Base-by-base conservation (phyloP, 768 basidiomycete species). In the Amanita brunnescens region DNA sequence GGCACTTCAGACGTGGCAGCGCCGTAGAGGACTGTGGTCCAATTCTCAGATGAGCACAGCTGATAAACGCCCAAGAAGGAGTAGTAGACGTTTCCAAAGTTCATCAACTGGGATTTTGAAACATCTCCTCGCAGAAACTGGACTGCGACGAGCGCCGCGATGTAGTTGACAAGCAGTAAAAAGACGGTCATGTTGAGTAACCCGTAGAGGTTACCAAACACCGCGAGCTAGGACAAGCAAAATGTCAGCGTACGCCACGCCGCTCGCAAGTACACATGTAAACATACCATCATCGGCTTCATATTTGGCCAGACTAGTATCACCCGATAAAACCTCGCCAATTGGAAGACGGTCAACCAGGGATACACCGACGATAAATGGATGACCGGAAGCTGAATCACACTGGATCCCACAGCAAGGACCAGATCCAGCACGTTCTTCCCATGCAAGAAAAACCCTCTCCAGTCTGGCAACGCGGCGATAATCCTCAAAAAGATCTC, bases 21-120 rank as follows among this genome's bases (percentile, higher is more conserved):
- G 6, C 62, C 66, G 58, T 90, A 89, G 34, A 91, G 61, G 6
- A 89, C 73, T 55, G 78, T 71, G n/a, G 85, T 82, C 93, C 95
- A 98, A 64, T 96, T 91, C 67, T 98, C 95, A 0, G 90, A 90
- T 0, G 91, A 91, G 67, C 91, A 88, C 1, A 97, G 74, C 66
- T 94, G 79, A 62, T 94, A 98, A 59, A 93, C 74, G 0, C 81
- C 89, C 20, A 96, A 66, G 62, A 95, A 97, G 0, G 89, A 72
- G 59, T 87, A 91, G 71, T 80, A 94, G 7, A 91, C 67, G 59
- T 91, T 79, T 6, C 84, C 81, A 62, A 91, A 97, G 57, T 85
- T 87, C 71, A 90, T 79, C 1, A 73, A 64, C 12, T 65, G 56
- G 39, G 69, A 70, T 13, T 69, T 64, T 4, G 65, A 63, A 53